Percentiles rank a stretch among this genome's conserved stretches.
Conservation (phyloP, 306 rosid species). For the Vicia sativa region DNA sequence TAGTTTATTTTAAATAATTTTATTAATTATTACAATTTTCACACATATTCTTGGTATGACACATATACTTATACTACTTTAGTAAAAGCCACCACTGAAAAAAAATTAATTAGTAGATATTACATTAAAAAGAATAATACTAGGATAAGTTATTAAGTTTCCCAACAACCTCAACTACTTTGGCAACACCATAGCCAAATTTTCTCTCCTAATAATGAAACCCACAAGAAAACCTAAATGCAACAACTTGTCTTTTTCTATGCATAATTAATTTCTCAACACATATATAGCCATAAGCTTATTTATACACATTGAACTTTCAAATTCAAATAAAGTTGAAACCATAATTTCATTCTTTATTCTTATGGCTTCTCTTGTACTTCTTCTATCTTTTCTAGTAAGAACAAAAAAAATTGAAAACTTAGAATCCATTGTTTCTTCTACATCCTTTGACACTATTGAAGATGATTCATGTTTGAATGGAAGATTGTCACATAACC, state of each 20-base stretch:
- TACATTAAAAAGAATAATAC: background rate
- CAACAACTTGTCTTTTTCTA: background rate
- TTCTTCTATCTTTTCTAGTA: slow-evolving; percentile 34
- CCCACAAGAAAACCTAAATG: background rate
- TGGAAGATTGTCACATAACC: slow-evolving; percentile 9
- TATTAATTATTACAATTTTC: no score
- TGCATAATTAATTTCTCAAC: background rate
- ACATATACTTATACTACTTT: no score
- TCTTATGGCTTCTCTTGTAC: slow-evolving; percentile 46
- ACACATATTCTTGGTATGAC: no score
- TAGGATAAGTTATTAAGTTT: background rate
- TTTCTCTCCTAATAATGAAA: slow-evolving; percentile 25
- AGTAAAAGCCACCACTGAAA: no score
- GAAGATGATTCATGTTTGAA: slow-evolving; percentile 26
- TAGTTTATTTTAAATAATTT: no score
- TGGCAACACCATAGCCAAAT: background rate
- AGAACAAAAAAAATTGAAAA: background rate
- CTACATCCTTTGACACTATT: background rate
- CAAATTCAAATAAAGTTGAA: background rate
- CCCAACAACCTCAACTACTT: slow-evolving; percentile 42
- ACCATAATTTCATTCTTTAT: background rate
- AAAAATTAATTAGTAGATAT: no score
- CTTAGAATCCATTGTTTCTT: background rate
- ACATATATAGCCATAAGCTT: background rate
- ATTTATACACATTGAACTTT: background rate